Conservation (phyloP, 2,329 filamentous ascomycete species). For the Venturia nashicola region DNA sequence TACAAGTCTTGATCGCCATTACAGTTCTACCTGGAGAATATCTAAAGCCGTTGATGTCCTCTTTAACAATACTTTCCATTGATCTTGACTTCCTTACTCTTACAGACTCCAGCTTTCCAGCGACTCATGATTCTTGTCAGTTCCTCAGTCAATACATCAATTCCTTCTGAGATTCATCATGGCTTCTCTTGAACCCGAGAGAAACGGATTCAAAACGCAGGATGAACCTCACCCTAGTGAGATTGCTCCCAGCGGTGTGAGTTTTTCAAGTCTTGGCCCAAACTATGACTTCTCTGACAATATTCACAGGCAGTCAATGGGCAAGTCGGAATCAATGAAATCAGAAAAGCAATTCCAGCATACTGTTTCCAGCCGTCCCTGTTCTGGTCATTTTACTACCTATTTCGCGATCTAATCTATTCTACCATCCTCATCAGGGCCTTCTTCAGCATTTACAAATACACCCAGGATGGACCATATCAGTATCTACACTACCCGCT, state of each 20-base stretch:
- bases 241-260: background rate
- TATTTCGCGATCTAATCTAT: constrained; percentile 39
- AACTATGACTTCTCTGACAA: too few relatives aligned
- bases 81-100: too few relatives aligned
- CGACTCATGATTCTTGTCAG: background rate
- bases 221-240: background rate
- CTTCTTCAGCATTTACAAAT: constrained; percentile 39
- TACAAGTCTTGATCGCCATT: too few relatives aligned
- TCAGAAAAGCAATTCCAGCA: too few relatives aligned
- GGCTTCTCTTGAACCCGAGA: background rate
- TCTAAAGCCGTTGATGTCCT: too few relatives aligned
- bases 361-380: constrained; percentile 40
- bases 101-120: too few relatives aligned
- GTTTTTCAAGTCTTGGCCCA: background rate
- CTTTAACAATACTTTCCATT: too few relatives aligned
- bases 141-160: background rate
- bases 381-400: constrained; percentile 28
- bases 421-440: constrained; percentile 29
- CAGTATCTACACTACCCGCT: constrained; percentile 22
- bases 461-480: constrained; percentile 30
- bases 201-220: background rate
- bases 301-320: too few relatives aligned
- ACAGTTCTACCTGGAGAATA: too few relatives aligned
- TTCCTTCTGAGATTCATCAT: background rate
- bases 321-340: too few relatives aligned